A percentile compares a stretch with the other conserved stretches of the same genome.
These are phyloP conservation scores for Stachybotrys echinatus DNA, from an alignment of 2,329 filamentous ascomycete species.

Conservation along the genomic window DNA sequence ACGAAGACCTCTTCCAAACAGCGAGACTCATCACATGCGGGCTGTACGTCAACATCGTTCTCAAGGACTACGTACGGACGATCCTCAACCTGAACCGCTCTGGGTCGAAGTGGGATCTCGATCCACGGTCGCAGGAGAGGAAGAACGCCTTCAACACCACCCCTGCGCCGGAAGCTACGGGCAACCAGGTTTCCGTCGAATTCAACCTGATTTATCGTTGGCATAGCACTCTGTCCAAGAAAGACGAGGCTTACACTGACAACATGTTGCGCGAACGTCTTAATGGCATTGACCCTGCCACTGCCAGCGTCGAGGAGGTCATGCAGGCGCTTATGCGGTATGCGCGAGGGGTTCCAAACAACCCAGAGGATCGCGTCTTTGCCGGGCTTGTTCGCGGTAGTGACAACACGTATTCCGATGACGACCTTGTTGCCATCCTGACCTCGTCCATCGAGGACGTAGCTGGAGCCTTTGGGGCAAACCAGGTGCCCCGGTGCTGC, in stretches of 20 bases:
- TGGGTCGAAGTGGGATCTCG: conserved; percentile 20
- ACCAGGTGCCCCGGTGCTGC: conserved; percentile 39
- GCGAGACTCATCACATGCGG: conserved; percentile 45
- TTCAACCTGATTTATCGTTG: conserved; percentile 50
- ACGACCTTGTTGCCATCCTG: conserved; percentile 50
- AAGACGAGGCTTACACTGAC: conserved; percentile 34
- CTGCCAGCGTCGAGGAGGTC: not conserved
- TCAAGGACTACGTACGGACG: conserved; percentile 48
- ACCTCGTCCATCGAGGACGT: conserved; percentile 38
- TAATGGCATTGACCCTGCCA: not conserved
- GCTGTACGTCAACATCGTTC: conserved; percentile 47
- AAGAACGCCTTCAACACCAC: conserved; percentile 5
- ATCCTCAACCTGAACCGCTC: conserved; percentile 35
- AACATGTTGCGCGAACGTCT: conserved; percentile 2
- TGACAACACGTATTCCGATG: conserved; percentile 45
- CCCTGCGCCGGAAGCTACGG: not conserved
- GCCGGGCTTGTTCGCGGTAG: conserved; percentile 40
- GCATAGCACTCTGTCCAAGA: conserved; percentile 36
- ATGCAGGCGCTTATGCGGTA: not conserved
- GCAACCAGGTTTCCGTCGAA: conserved; percentile 46
- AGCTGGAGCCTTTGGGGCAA: conserved; percentile 45
- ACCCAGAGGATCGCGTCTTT: conserved; percentile 31
- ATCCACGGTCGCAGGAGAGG: conserved; percentile 20
- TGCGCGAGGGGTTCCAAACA: not conserved
- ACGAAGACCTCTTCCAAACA: conserved; percentile 30